Evolutionary conservation across 2,329 filamentous ascomycete species (phyloP).

Genomic region (Pseudocercospora pini-densiflorae): DNA sequence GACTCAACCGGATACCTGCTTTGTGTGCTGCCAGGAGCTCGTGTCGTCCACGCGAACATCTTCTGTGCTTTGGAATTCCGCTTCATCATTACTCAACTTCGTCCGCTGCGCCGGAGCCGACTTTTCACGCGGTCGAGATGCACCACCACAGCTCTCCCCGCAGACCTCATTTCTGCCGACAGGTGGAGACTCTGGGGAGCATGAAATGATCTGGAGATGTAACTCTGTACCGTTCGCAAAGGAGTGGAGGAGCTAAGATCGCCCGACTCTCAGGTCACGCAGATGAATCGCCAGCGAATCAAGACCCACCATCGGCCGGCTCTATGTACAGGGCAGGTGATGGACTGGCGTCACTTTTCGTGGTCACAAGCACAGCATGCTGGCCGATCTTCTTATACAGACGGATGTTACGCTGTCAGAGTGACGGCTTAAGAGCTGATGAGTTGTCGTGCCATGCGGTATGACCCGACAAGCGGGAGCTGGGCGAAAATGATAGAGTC

Average conservation of each 20-base stretch:
- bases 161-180: background rate
- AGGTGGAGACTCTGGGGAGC: background rate
- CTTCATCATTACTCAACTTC: background rate
- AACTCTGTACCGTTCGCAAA: background rate
- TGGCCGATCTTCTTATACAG: background rate
- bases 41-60: background rate
- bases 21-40: background rate
- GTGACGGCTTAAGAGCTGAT: background rate
- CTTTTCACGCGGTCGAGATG: background rate
- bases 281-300: constrained; percentile 1
- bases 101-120: background rate
- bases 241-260: constrained; percentile 4
- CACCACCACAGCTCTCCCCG: background rate
- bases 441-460: background rate
- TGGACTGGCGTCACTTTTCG: constrained; percentile 13
- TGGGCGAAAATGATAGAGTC: background rate
- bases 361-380: constrained; percentile 11
- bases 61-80: background rate
- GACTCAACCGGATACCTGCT: background rate
- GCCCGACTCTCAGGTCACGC: constrained; percentile 8
- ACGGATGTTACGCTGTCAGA: constrained; percentile 3
- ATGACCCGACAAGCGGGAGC: constrained; percentile 2
- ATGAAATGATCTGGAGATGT: background rate
- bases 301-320: background rate
- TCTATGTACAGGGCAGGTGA: background rate